phyloP scores from a whole-genome alignment of 345 rosid genomes.

The Hibiscus trionum region DNA sequence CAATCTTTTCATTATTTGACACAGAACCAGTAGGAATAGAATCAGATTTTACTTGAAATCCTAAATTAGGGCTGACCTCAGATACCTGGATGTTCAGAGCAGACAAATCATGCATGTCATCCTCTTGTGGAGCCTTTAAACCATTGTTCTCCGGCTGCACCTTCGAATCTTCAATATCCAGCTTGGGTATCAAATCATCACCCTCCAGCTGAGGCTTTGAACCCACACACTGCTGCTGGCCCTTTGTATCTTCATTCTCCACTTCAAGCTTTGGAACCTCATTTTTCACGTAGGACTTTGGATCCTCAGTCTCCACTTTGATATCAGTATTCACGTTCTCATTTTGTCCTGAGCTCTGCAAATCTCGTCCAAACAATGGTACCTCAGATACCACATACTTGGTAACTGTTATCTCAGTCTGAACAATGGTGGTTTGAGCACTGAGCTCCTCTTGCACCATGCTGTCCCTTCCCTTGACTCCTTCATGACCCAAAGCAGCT shows the following conservation, averaged over 20 bases:
- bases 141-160: constrained; percentile 30
- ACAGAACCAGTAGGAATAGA: too few relatives aligned
- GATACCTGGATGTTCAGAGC: constrained; percentile 86
- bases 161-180: constrained; percentile 27
- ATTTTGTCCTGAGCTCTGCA: constrained; percentile 26
- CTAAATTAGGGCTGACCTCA: constrained; percentile 36
- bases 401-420: constrained; percentile 18
- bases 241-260: constrained; percentile 30
- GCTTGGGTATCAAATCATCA: constrained; percentile 23
- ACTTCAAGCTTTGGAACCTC: constrained; percentile 20
- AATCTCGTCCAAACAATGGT: constrained; percentile 26
- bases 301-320: constrained; percentile 27
- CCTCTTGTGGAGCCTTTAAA: constrained; percentile 39
- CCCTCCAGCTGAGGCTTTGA: constrained; percentile 32
- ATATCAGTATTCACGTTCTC: constrained; percentile 33
- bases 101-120: constrained; percentile 47
- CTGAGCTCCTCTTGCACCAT: constrained; percentile 18
- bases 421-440: constrained; percentile 15
- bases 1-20: constrained; percentile 13
- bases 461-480: constrained; percentile 6
- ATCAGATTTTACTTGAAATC: too few relatives aligned
- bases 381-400: constrained; percentile 30
- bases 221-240: constrained; percentile 29
- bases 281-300: neutral
- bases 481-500: constrained; percentile 22